Evolutionary conservation across 2,329 filamentous ascomycete genomes (phyloP).

Genomic region (Aspergillus pseudoglaucus): DNA sequence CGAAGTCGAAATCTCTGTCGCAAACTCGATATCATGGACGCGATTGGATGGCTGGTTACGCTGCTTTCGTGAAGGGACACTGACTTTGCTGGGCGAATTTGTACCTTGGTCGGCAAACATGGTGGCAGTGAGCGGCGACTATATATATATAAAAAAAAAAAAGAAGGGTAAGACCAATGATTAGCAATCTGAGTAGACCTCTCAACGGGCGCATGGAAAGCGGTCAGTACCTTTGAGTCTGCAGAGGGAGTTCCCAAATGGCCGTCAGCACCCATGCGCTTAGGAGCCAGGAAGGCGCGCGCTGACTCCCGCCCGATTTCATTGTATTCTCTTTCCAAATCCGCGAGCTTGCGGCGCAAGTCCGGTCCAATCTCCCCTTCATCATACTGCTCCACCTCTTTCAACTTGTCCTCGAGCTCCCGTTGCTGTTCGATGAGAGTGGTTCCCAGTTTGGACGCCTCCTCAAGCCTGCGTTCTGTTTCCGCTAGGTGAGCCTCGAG

Average conservation of each 20-base stretch:
- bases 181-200: conserved; percentile 7
- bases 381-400: conserved; percentile 72
- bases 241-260: conserved; percentile 39
- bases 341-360: conserved; percentile 71
- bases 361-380: conserved; percentile 77
- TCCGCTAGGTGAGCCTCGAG: conserved; percentile 88
- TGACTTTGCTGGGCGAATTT: conserved; percentile 82
- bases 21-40: conserved; percentile 94
- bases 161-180: neutral
- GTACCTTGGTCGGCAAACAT: conserved; percentile 80
- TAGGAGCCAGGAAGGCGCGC: conserved; percentile 78
- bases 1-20: conserved; percentile 95
- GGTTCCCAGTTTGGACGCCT: conserved; percentile 82
- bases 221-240: conserved; percentile 40
- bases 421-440: conserved; percentile 81
- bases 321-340: conserved; percentile 91
- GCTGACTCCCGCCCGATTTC: conserved; percentile 87
- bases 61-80: conserved; percentile 77
- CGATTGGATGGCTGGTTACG: conserved; percentile 83
- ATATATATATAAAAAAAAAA: too few species aligned
- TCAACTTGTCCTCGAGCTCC: conserved; percentile 71
- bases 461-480: conserved; percentile 83
- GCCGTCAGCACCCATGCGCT: conserved; percentile 64
- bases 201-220: neutral
- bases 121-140: conserved; percentile 66